Conservation (phyloP, 306 rosid genomes). For the Gastrolobium villosum region DNA sequence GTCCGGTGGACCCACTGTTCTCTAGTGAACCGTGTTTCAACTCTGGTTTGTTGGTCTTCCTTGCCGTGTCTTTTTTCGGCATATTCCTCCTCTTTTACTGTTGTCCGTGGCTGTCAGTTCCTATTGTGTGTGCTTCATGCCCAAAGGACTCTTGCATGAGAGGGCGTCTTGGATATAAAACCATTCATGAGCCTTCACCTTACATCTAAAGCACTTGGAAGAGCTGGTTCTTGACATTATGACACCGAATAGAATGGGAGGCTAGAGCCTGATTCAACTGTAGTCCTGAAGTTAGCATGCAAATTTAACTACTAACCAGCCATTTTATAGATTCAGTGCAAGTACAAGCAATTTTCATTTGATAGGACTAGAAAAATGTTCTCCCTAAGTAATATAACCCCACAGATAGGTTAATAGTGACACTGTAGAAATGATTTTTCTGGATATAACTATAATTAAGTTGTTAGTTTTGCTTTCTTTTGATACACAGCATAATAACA, state of each 20-base stretch:
- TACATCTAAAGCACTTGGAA: background rate
- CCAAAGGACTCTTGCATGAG: background rate
- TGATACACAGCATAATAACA: conserved; percentile 20
- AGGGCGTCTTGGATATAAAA: background rate
- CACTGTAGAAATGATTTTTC: conserved; percentile 6
- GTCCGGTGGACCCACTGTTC: too few relatives aligned
- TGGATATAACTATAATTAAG: background rate
- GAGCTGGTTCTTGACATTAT: background rate
- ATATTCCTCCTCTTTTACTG: background rate
- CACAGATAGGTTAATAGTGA: background rate
- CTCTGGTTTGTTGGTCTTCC: background rate
- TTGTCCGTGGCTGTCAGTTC: background rate
- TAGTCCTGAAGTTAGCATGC: conserved; percentile 27
- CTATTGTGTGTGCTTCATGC: background rate
- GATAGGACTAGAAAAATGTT: conserved; percentile 16
- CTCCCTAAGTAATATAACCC: conserved; percentile 8
- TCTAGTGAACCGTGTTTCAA: background rate
- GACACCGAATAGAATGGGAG: conserved; percentile 12
- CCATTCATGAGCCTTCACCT: background rate
- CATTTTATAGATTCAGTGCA: conserved; percentile 27
- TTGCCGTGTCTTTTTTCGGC: background rate
- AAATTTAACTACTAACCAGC: background rate
- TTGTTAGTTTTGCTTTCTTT: conserved; percentile 33
- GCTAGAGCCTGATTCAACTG: conserved; percentile 12
- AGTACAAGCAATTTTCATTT: background rate